Evolutionary conservation across 73 alveolate genomes (phyloP), one percentile per base, ranked within the genome.

Genomic region (Tetrahymena borealis): DNA sequence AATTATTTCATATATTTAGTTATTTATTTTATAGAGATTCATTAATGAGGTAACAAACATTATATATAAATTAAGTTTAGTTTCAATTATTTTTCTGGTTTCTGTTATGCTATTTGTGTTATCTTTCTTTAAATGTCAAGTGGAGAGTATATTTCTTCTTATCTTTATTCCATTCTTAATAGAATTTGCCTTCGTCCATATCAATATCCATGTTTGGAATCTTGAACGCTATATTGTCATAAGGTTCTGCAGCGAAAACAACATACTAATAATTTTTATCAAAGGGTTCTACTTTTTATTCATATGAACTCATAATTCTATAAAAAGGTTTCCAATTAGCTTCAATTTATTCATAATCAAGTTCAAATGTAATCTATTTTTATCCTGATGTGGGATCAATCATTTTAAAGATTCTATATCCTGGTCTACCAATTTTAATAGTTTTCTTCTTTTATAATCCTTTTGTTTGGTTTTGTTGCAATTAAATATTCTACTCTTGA

Each of bases 401-500:
- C 96, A 97, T 98, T 95, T 99, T 98, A 77, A 98, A 96, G 40
- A 99, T 99, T 92, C 98, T 95, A 96, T 99, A 99, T 31, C 99
- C 99, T n/a, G 99, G 99, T 90, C 99, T 78, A 7, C 99, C 99
- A 11, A 99, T 99, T 96, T 99, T 99, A 33, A 98, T 94, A 78
- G 94, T 96, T 94, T 94, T 92, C 94, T 95, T 94, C 94, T 91
- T 96, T 78, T 92, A 94, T 90, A 94, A 78, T 90, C 91, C 91
- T 33, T 90, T 92, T 95, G 94, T 94, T 95, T 95, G 95, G 95
- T 94, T 85, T 43, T 97, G 97, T 39, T 96, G 97, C 95, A 97
- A 98, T 95, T 91, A 78, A 37, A 95, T 96, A 90, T 96, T 91
- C 60, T 92, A 79, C 78, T 92, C 98, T 92, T 97, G 96, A 95